Conservation (phyloP, 2,329 filamentous ascomycete genomes). For the Pseudogymnoascus sp. region DNA sequence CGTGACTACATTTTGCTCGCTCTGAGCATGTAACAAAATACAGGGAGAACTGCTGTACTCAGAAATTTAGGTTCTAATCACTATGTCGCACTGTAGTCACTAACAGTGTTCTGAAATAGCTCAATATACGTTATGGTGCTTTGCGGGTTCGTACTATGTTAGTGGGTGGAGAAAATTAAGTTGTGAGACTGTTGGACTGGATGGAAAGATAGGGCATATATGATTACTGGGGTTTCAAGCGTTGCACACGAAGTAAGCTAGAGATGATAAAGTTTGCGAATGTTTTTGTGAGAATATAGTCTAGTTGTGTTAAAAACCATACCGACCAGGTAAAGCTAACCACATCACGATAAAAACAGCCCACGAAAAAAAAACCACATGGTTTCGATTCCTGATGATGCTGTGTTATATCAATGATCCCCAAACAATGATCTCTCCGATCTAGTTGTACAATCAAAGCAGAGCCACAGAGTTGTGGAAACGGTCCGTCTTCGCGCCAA, state of each 20-base stretch:
- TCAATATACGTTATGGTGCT: not conserved
- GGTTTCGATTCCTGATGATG: not conserved
- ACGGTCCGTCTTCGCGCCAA: slow-evolving; percentile 4
- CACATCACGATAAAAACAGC: slow-evolving; percentile 3
- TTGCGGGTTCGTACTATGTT: not conserved
- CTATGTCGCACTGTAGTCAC: not conserved
- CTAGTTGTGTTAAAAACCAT: slow-evolving; percentile 9
- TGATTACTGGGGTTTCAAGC: not conserved
- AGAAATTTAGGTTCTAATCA: not conserved
- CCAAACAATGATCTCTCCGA: slow-evolving; percentile 8
- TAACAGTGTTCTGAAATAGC: not conserved
- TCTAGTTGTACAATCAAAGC: slow-evolving; percentile 8
- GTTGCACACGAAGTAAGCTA: not conserved
- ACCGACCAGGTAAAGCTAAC: slow-evolving; percentile 8
- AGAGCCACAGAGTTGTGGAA: slow-evolving; percentile 1
- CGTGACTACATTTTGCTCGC: not conserved
- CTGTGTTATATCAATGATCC: not conserved
- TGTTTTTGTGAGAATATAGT: slow-evolving; percentile 10
- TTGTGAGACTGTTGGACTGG: not conserved
- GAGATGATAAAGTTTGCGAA: slow-evolving; percentile 4
- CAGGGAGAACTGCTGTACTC: not conserved
- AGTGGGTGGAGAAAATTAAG: not conserved
- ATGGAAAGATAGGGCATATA: not conserved
- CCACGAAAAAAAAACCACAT: not conserved
- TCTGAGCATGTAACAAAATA: not conserved